phyloP scores from a whole-genome alignment of 106 monocot genomes.

The Acorus gramineus region DNA sequence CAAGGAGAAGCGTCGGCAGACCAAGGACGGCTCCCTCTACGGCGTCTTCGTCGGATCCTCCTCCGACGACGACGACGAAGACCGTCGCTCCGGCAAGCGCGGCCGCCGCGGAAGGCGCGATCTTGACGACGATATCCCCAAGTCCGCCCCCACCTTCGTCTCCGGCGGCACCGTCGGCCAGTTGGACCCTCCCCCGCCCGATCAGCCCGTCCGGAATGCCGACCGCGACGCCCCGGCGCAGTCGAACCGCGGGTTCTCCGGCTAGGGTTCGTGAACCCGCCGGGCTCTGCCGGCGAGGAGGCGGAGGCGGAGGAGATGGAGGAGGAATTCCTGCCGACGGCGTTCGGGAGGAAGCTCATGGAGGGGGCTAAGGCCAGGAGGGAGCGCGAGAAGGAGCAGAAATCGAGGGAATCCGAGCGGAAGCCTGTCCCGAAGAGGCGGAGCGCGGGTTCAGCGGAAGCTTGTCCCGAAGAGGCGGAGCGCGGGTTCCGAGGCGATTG shows the following conservation, averaged over 20 bases:
- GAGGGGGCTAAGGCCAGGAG: constrained; percentile 48
- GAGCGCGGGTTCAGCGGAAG: constrained; percentile 5
- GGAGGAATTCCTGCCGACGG: neutral
- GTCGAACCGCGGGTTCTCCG: neutral
- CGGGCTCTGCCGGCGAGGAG: constrained; percentile 11
- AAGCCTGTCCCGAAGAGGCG: constrained; percentile 25
- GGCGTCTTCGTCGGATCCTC: constrained; percentile 36
- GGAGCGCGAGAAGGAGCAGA: constrained; percentile 46
- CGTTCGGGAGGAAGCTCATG: constrained; percentile 19
- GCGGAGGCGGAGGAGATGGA: constrained; percentile 3
- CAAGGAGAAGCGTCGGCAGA: constrained; percentile 33
- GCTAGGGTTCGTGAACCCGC: constrained; percentile 29
- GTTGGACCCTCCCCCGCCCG: no score
- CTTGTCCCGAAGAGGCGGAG: constrained; percentile 5
- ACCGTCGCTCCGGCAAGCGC: neutral
- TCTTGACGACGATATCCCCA: constrained; percentile 42
- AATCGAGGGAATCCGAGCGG: constrained; percentile 29
- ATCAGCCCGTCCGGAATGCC: constrained; percentile 38
- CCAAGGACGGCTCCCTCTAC: constrained; percentile 51
- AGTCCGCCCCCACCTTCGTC: constrained; percentile 62
- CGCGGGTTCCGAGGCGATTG: constrained; percentile 11
- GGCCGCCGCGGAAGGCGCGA: constrained; percentile 24
- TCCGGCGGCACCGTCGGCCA: constrained; percentile 49
- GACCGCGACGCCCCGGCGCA: constrained; percentile 13
- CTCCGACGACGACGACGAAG: constrained; percentile 32